Evolutionary conservation across 345 rosid species (phyloP), one percentile per base, ranked within the genome.

Genomic region (Hirschfeldia incana): DNA sequence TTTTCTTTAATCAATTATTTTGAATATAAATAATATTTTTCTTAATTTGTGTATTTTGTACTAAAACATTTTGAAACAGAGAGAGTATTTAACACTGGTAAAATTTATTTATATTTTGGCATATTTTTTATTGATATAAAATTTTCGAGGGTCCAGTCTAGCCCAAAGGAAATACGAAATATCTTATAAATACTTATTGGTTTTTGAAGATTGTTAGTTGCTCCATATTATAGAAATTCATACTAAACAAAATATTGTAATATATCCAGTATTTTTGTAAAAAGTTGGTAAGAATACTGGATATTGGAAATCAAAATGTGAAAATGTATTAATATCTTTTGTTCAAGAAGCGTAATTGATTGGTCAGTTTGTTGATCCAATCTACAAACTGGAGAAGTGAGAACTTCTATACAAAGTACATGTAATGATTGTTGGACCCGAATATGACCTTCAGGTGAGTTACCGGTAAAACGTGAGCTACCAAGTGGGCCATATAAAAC

Each of bases 391-490:
- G 28, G 44, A 58, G 33, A 67, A 58, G 11, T 46, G 65, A 49
- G 33, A 51, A 65, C 12, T 77, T 53, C 37, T 11, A 70, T 36
- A 55, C 46, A 28, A 36, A 64, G 3, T 51, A 70, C 81, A 77
- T 34, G 72, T 78, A 76, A 53, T 37, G 42, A 29, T 64, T n/a
- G n/a, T n/a, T n/a, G n/a, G n/a, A n/a, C n/a, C n/a, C n/a, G n/a
- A n/a, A n/a, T n/a, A n/a, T n/a, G n/a, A n/a, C n/a, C n/a, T n/a
- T n/a, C n/a, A n/a, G n/a, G n/a, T n/a, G n/a, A n/a, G n/a, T n/a
- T n/a, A n/a, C n/a, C n/a, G n/a, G n/a, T n/a, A n/a, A n/a, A n/a
- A n/a, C n/a, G n/a, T n/a, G n/a, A n/a, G n/a, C n/a, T n/a, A n/a
- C n/a, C n/a, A n/a, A n/a, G n/a, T n/a, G n/a, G n/a, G n/a, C n/a